A percentile compares a stretch with the other conserved stretches of the same genome.
phyloP scores from a whole-genome alignment of 257 asterid species.

The Lycium barbarum region DNA sequence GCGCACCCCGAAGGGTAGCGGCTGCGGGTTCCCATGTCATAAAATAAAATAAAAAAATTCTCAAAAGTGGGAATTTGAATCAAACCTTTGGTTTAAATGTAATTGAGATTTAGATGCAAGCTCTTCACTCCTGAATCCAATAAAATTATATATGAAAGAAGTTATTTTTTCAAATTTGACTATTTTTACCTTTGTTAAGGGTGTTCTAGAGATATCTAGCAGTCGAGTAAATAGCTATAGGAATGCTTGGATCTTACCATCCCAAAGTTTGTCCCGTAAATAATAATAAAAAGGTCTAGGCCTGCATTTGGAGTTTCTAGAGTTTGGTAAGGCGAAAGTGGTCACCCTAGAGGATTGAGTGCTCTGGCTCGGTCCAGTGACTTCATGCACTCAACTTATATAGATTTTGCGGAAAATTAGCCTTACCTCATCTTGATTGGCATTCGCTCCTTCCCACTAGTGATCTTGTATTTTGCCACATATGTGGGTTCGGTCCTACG shows the following conservation, averaged over 20 bases:
- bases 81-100: neutral
- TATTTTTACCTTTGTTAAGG: neutral
- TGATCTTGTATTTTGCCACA: neutral
- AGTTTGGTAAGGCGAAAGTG: neutral
- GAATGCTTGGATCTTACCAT: neutral
- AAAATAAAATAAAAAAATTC: neutral
- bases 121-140: neutral
- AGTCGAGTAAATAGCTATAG: neutral
- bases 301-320: slow-evolving; percentile 3
- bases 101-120: neutral
- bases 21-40: too few relatives aligned
- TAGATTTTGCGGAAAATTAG: neutral
- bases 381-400: neutral
- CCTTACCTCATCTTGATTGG: neutral
- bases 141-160: neutral
- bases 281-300: neutral
- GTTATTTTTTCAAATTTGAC: slow-evolving; percentile 1
- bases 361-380: neutral
- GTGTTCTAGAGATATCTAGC: neutral
- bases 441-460: neutral
- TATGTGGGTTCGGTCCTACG: neutral
- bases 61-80: neutral
- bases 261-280: neutral
- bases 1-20: too few relatives aligned
- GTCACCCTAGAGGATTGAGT: slow-evolving; percentile 9